These are phyloP conservation scores for Guyanaporus albipodus DNA, from an alignment of 768 basidiomycete genomes.

Conservation along the genomic window DNA sequence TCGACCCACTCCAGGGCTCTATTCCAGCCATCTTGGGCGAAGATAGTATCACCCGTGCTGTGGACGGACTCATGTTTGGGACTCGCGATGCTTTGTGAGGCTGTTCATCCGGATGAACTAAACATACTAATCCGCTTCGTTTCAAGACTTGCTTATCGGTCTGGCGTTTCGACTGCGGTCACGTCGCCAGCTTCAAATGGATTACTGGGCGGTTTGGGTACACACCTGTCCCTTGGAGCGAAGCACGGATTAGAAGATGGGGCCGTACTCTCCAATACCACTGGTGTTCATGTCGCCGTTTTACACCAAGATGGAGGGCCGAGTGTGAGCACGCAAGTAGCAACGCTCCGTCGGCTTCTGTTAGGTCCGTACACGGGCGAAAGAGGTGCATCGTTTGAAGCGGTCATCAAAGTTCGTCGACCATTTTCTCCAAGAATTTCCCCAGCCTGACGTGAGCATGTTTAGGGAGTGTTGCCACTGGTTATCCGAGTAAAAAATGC, in stretches of 20 bases:
- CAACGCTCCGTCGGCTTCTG: constrained; percentile 48
- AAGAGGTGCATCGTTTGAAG: constrained; percentile 30
- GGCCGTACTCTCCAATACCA: constrained; percentile 62
- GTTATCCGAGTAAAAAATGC: constrained; percentile 67
- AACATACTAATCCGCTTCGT: constrained; percentile 4
- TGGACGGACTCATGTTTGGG: constrained; percentile 57
- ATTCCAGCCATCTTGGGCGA: constrained; percentile 34
- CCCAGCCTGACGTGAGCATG: constrained; percentile 7
- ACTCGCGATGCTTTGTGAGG: constrained; percentile 48
- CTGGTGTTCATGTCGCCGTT: constrained; percentile 60
- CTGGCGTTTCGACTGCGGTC: constrained; percentile 70
- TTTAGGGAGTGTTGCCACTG: constrained; percentile 55
- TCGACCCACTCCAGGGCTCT: constrained; percentile 40
- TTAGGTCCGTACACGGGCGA: constrained; percentile 28
- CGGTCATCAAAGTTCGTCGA: constrained; percentile 35
- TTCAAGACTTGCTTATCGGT: constrained; percentile 63
- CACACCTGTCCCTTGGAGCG: constrained; percentile 57
- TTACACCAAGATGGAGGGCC: constrained; percentile 25
- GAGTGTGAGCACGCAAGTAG: constrained; percentile 64
- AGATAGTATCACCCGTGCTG: constrained; percentile 50
- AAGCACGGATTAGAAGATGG: constrained; percentile 52
- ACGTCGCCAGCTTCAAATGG: constrained; percentile 53
- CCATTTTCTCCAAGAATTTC: background rate
- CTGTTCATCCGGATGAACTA: background rate
- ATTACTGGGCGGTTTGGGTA: constrained; percentile 60